Evolutionary conservation across 345 rosid species (phyloP).

Genomic region (Bruguiera gymnorhiza): DNA sequence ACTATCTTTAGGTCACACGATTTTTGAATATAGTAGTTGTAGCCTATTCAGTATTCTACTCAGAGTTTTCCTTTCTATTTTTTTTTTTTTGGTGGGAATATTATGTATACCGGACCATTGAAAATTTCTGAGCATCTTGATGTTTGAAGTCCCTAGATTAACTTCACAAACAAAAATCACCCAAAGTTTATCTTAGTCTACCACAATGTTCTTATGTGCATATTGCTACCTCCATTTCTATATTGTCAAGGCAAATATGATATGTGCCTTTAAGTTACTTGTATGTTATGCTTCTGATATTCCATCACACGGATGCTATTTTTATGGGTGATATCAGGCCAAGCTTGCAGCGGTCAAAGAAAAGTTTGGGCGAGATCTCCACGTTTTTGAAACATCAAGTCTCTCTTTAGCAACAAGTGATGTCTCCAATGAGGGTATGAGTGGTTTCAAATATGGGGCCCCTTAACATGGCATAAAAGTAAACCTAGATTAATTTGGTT

Average conservation of each 20-base stretch:
- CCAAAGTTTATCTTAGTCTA: no score
- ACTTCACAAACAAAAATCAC: no score
- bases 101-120: no score
- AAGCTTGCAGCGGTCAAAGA: conserved; percentile 60
- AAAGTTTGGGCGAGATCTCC: conserved; percentile 68
- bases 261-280: neutral
- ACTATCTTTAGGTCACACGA: no score
- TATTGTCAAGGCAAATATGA: neutral
- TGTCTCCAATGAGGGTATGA: conserved; percentile 42
- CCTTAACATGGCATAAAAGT: neutral
- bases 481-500: neutral
- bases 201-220: no score
- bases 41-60: no score
- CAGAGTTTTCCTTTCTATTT: no score
- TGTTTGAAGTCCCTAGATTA: no score
- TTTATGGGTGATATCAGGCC: conserved; percentile 39
- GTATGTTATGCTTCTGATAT: neutral
- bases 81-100: no score
- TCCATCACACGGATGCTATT: neutral
- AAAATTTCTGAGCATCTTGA: no score
- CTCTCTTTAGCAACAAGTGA: conserved; percentile 38
- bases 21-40: no score
- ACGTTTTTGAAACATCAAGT: conserved; percentile 64
- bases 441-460: neutral
- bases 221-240: no score